Base-by-base conservation (phyloP, 1,139 yeast genomes). In the Kodamaea arcana region DNA sequence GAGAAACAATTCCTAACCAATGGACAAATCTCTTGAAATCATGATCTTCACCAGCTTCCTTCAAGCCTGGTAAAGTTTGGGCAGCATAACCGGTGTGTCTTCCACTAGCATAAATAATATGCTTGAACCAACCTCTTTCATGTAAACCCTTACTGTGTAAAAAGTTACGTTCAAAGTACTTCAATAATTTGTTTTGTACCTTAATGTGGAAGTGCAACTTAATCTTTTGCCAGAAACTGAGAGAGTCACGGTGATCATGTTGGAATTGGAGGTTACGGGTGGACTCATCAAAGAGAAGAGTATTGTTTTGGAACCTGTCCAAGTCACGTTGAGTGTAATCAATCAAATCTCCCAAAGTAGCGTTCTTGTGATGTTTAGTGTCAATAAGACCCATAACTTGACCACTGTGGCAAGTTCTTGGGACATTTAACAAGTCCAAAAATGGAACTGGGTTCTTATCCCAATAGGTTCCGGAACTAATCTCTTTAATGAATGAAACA, bases 61-160 rank as follows among this genome's bases (percentile, higher is more conserved):
- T 73, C 39, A 87, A 65, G 1, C 90, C 92, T 1, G 96, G 95
- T 43, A 83, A 69, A 14, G 80, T 75, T 48, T 83, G 88, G 2
- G 94, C 95, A 15, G 85, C 83, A 50, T 87, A 87, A 1, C 96
- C 96, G 2, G 94, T 83, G 57, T 71, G 80, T 51, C 94, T 69
- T 3, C 95, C 95, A 35, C 92, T 80, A 3, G 95, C 94, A 56
- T 73, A 86, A 3, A 85, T 77, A 42, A 84, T 72, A 59, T 88
- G 95, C 60, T 81, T 85, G 64, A 82, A 88, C 95, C 95, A 87
- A n/a, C 73, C 65, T 51, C 96, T 73, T 24, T 65, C 67, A 43
- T 68, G 59, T 35, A 87, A 72, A 3, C 96, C 96, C 3, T 72
- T 62, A 21, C 70, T 64, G 51, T 75, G 65, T 36, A 84, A 58